Base-by-base conservation (phyloP, 176 grass and related monocot species). In the Tillandsia fasciculata region DNA sequence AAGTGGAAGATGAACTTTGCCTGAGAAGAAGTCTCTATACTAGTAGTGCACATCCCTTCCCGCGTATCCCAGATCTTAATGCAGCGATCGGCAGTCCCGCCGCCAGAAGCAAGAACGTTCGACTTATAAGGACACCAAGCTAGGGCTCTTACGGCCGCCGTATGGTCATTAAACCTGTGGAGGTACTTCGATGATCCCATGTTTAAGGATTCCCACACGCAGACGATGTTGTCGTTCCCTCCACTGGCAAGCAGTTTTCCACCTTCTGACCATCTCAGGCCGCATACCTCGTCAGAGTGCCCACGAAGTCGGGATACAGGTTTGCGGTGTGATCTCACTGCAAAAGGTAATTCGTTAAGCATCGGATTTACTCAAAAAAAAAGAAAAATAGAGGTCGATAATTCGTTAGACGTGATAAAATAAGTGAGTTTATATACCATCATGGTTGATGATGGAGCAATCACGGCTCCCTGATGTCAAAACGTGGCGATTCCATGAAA, bases 381-480 rank as follows among this genome's bases (percentile, higher is more conserved):
- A 20, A 26, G 1, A 15, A 10, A 12, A 12, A 49, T 78, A 29
- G 22, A 51, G 66, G 48, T 79, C 3, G 26, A 58, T 51, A 64
- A 22, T 2, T 12, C 11, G 6, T 13, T 7, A 2, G 12, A 57
- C 0, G 13, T 42, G 29, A 47, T 14, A 48, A 42, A 33, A 71
- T 10, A 14, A 61, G 20, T 22, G 14, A 72, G 24, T 27, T 9
- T 48, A 7, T 47, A 49, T 83, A 83, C 81, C 68, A 68, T 83
- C 81, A 73, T 78, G 74, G 14, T 83, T 83, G 58, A 78, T 61
- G 33, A 83, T 83, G 10, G 65, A 67, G 24, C 59, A 51, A 69
- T 77, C 81, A 64, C 50, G 74, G 63, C 81, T 63, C 63, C 81
- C 81, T 68, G 81, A 83, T 8, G 81, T 72, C 24, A 83, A 69